These are phyloP conservation scores for Acanthamoeba triangularis DNA, from an alignment of 208 protist genomes.

Conservation along the genomic window DNA sequence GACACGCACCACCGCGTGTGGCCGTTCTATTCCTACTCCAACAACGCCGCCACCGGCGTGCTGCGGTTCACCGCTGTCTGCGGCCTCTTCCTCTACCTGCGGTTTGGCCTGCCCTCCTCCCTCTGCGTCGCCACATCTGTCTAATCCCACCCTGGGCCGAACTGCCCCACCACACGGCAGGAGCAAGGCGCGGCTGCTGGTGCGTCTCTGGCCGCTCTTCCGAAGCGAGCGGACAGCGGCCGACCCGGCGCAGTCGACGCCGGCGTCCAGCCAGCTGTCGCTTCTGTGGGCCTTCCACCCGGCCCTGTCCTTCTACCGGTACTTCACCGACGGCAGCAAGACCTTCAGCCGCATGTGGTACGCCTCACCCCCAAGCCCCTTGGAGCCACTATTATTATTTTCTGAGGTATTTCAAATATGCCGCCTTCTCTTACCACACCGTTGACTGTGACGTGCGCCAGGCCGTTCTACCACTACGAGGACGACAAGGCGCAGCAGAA, in stretches of 20 bases:
- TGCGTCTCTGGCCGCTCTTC: background rate
- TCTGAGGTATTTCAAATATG: background rate
- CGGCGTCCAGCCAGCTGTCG: background rate
- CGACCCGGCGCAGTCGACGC: background rate
- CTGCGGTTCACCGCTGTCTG: background rate
- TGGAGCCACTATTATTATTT: no score
- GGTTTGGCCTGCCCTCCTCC: background rate
- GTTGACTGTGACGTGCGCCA: background rate
- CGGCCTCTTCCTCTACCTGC: background rate
- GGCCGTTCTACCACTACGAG: constrained; percentile 5
- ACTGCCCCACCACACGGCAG: no score
- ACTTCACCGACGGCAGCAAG: constrained; percentile 28
- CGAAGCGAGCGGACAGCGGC: background rate
- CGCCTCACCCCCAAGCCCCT: background rate
- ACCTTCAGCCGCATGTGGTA: constrained; percentile 10
- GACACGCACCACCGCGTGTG: background rate
- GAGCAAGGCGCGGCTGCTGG: background rate
- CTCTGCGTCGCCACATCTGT: no score
- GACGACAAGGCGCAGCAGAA: background rate
- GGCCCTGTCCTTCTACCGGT: background rate
- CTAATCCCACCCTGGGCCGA: no score
- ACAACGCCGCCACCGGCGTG: background rate
- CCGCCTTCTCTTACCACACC: background rate
- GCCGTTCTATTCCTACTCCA: constrained; percentile 18
- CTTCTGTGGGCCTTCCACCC: constrained; percentile 15